Evolutionary conservation across 768 basidiomycete genomes (phyloP), one percentile per base, ranked within the genome.

Genomic region (Macrolepiota fuliginosa): DNA sequence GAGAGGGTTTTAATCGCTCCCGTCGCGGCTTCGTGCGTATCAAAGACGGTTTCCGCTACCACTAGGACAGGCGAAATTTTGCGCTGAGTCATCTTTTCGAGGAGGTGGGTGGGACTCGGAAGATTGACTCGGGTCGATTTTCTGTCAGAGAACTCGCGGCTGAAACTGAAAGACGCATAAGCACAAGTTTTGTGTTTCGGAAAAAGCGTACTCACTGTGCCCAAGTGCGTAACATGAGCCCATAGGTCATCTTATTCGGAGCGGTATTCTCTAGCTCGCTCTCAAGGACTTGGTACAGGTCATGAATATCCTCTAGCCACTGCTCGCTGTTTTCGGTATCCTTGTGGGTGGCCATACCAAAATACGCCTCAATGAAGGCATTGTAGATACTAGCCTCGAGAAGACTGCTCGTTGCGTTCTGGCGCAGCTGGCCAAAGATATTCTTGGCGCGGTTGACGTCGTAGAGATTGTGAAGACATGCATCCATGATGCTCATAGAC

Each of bases 361-460:
- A 60, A 65, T 89, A 92, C 0, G 88, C 85, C 42, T 81, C 77
- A 24, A 94, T 71, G 66, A 94, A 83, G 10, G 83, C 77, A 69
- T 92, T 89, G 72, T 90, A 89, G 15, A 91, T 68, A 4, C 79
- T 76, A 4, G 83, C 77, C 0, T 77, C 76, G 0, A 82, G 66
- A 0, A 73, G 61, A 0, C 72, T 65, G 64, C 74, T 72, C 36
- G 69, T 65, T 29, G 63, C 65, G 9, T 72, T 67, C 22, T 65
- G 64, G 5, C 88, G 83, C 39, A 95, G 72, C 9, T 81, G 78
- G 51, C 85, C 82, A 64, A 95, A 94, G 24, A 96, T 82, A 39
- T 78, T 76, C 64, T 85, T 85, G 6, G 94, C 94, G 4, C 94
- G 89, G 0, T 82, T 78, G 0, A 94, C 85, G 70, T 94, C 91